Percentiles rank a stretch among this genome's conserved stretches.
Conservation (phyloP, 2,329 filamentous ascomycete species). For the Sclerotinia subarctica region DNA sequence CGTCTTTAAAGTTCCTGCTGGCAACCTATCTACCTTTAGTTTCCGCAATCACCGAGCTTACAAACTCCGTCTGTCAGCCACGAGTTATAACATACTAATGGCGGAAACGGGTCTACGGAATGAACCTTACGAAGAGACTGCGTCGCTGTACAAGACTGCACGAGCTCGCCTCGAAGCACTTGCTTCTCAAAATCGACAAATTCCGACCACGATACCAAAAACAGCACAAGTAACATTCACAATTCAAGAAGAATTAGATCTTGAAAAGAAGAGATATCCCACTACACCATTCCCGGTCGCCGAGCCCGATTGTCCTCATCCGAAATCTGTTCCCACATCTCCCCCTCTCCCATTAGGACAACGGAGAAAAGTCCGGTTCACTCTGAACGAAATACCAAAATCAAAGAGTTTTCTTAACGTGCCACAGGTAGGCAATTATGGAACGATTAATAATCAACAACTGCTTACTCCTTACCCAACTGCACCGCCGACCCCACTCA, state of each 20-base stretch:
- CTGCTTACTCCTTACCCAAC: conserved; percentile 6
- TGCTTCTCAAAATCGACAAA: not conserved
- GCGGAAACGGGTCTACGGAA: conserved; percentile 1
- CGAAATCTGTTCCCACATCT: not conserved
- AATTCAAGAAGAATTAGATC: not conserved
- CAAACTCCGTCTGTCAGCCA: conserved; percentile 19
- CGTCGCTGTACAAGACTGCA: conserved; percentile 14
- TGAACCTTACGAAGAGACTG: conserved; percentile 18
- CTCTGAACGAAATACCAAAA: not conserved
- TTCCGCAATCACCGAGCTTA: conserved; percentile 18
- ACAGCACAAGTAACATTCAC: conserved; percentile 5
- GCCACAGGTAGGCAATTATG: not conserved
- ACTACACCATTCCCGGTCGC: conserved; percentile 6
- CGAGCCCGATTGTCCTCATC: not conserved
- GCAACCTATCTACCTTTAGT: conserved; percentile 13
- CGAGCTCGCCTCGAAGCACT: conserved; percentile 11
- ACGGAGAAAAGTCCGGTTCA: conserved; percentile 7
- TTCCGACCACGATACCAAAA: not conserved
- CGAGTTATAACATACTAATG: conserved; percentile 24
- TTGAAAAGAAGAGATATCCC: conserved; percentile 7
- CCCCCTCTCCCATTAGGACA: not conserved
- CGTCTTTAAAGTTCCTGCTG: conserved; percentile 21
- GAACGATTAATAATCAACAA: not conserved
- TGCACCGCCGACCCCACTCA: conserved; percentile 8
- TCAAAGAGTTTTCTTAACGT: not conserved